These are phyloP conservation scores for Alternaria solani DNA, from an alignment of 2,329 filamentous ascomycete genomes.

Conservation along the genomic window DNA sequence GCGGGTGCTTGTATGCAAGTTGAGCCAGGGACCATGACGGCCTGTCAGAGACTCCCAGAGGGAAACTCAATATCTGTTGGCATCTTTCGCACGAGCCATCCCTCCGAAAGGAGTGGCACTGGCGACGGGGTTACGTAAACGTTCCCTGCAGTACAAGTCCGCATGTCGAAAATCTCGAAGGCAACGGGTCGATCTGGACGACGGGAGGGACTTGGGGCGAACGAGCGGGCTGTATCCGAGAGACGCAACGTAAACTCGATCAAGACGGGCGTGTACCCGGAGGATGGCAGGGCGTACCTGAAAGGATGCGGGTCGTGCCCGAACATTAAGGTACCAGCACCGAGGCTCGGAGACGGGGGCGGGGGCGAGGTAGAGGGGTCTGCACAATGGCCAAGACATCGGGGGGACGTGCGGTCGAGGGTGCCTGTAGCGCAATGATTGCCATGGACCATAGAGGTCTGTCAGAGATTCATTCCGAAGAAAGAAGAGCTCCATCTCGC, in stretches of 20 bases:
- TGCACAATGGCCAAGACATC: constrained; percentile 22
- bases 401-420: constrained; percentile 23
- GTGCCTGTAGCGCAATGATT: constrained; percentile 27
- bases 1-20: constrained; percentile 29
- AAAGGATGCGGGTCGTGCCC: constrained; percentile 16
- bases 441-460: constrained; percentile 36
- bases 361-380: constrained; percentile 10
- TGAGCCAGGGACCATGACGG: constrained; percentile 39
- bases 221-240: constrained; percentile 11
- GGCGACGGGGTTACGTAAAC: constrained; percentile 29
- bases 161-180: constrained; percentile 2
- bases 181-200: background rate
- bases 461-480: constrained; percentile 18
- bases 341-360: background rate
- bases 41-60: constrained; percentile 30
- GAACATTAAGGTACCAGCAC: constrained; percentile 7
- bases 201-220: background rate
- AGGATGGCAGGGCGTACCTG: constrained; percentile 20
- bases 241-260: constrained; percentile 13
- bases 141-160: constrained; percentile 32
- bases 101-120: constrained; percentile 27
- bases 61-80: constrained; percentile 35
- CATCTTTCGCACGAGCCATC: constrained; percentile 36
- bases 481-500: constrained; percentile 26
- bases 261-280: constrained; percentile 7